A percentile compares a stretch with the other conserved stretches of the same genome.
Conservation (phyloP, 495 filamentous ascomycete genomes). For the Bryoglossum gracile region DNA sequence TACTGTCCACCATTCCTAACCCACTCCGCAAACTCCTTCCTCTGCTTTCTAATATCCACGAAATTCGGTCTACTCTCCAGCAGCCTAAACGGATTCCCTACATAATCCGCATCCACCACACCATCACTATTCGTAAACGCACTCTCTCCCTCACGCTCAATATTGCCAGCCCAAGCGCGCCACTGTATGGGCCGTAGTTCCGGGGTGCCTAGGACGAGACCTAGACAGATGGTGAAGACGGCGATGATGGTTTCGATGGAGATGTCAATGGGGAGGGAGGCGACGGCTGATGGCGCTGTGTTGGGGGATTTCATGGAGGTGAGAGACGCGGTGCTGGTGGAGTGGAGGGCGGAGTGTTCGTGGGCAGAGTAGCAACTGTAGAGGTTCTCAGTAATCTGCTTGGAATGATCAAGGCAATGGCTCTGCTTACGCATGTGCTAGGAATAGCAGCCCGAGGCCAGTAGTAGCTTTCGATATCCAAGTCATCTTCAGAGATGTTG, state of each 20-base stretch:
- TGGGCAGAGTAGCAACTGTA: constrained; percentile 77
- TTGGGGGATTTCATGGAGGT: constrained; percentile 36
- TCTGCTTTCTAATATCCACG: constrained; percentile 55
- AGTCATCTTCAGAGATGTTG: constrained; percentile 45
- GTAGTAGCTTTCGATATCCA: constrained; percentile 59
- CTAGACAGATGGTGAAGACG: constrained; percentile 58
- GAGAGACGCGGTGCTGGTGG: constrained; percentile 43
- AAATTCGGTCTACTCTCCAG: constrained; percentile 42
- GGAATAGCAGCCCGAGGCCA: constrained; percentile 55
- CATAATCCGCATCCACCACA: constrained; percentile 39
- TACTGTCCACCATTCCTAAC: constrained; percentile 36
- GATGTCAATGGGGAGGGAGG: constrained; percentile 66
- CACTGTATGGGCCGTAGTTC: constrained; percentile 71
- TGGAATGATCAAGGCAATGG: neutral
- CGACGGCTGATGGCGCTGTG: constrained; percentile 25
- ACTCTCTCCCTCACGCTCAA: constrained; percentile 65
- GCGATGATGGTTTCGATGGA: constrained; percentile 68
- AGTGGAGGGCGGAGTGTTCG: constrained; percentile 67
- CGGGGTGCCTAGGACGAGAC: constrained; percentile 61
- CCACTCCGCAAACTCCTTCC: constrained; percentile 72
- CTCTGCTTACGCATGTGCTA: constrained; percentile 62
- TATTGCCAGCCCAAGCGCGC: constrained; percentile 76
- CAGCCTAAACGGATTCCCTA: constrained; percentile 43
- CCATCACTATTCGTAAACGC: constrained; percentile 68
- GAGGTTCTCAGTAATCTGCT: neutral